Conservation (phyloP, 805 yeast genomes). For the Lachancea kluyveri region DNA sequence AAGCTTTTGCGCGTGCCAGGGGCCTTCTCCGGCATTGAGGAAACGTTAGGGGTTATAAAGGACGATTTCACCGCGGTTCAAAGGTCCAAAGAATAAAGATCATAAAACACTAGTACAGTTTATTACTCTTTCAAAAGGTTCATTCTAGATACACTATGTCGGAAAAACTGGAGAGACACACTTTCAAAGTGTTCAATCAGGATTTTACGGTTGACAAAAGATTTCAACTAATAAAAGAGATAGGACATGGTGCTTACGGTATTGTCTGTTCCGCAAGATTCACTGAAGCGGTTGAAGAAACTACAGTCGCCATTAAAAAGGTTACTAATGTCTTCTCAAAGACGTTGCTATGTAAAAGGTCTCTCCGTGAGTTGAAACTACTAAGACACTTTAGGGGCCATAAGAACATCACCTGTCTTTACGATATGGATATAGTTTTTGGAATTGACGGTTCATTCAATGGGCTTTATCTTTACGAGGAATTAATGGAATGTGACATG, state of each 20-base stretch:
- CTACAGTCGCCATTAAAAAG: constrained; percentile 90
- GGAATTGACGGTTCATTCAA: constrained; percentile 67
- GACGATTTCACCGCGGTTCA: too few relatives aligned
- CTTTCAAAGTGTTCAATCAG: constrained; percentile 73
- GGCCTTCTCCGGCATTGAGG: too few relatives aligned
- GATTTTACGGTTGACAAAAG: constrained; percentile 88
- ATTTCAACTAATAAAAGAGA: constrained; percentile 82
- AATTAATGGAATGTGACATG: constrained; percentile 97
- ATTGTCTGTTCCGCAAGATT: constrained; percentile 92
- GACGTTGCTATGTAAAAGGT: constrained; percentile 85
- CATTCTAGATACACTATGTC: constrained; percentile 16
- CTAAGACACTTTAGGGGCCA: constrained; percentile 93
- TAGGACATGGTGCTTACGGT: constrained; percentile 98
- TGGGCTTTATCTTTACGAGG: constrained; percentile 91
- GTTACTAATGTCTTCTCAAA: constrained; percentile 91
- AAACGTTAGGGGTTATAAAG: too few relatives aligned
- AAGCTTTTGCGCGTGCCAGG: too few relatives aligned
- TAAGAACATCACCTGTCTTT: constrained; percentile 90
- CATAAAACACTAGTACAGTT: too few relatives aligned
- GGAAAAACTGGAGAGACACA: constrained; percentile 35
- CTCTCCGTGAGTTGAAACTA: constrained; percentile 83
- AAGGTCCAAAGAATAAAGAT: too few relatives aligned
- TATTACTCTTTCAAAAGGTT: too few relatives aligned
- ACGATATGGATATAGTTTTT: constrained; percentile 83
- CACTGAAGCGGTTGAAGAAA: constrained; percentile 63